phyloP scores from a whole-genome alignment of 371 early-diverging fungal species.

The Mortierella sp. region DNA sequence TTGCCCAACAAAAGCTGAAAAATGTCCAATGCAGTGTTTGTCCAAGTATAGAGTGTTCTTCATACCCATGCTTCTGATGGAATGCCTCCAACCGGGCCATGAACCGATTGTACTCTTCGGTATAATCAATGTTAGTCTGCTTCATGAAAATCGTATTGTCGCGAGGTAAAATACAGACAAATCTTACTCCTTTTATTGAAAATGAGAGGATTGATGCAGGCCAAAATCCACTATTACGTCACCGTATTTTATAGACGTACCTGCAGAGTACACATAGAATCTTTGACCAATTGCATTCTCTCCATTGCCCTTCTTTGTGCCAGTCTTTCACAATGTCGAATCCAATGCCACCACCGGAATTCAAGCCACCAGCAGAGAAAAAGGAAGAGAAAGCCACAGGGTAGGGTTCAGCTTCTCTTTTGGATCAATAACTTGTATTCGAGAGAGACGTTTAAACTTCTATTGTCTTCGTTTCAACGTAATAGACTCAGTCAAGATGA shows the following conservation, averaged over 20 bases:
- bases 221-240: too few relatives aligned
- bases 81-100: conserved; percentile 79
- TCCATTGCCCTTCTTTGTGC: too few relatives aligned
- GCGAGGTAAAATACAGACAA: not conserved
- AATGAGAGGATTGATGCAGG: too few relatives aligned
- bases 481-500: conserved; percentile 81
- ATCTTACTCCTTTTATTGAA: too few relatives aligned
- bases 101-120: conserved; percentile 80
- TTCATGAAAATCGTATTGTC: conserved; percentile 57
- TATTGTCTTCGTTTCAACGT: not conserved
- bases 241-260: too few relatives aligned
- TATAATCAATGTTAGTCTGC: conserved; percentile 76
- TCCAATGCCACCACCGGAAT: conserved; percentile 46
- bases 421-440: not conserved
- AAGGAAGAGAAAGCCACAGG: conserved; percentile 47
- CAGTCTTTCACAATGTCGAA: conserved; percentile 34
- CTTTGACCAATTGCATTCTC: too few relatives aligned
- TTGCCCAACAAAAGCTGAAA: not conserved
- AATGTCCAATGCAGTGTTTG: not conserved
- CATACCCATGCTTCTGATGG: conserved; percentile 79
- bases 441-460: not conserved
- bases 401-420: conserved; percentile 9
- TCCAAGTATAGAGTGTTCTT: conserved; percentile 7
- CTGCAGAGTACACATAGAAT: too few relatives aligned
- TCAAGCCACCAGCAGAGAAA: conserved; percentile 45